Evolutionary conservation across 2,329 filamentous ascomycete species (phyloP), one percentile per base, ranked within the genome.

Genomic region (Ophiocordyceps camponoti-saundersi): DNA sequence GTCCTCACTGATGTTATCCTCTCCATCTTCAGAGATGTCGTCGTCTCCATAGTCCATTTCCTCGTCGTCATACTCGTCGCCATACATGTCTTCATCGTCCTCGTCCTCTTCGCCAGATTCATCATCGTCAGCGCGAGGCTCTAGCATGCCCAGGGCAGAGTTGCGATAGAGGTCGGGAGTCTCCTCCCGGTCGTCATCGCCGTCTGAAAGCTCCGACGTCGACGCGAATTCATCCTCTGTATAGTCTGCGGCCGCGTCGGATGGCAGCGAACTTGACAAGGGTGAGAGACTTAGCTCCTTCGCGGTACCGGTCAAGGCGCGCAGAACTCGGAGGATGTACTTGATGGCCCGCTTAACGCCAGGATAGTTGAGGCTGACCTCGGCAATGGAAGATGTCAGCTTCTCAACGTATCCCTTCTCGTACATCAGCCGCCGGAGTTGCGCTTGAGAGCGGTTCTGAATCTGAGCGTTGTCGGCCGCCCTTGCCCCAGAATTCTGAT

Each of bases 91-190:
- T 54, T 90, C 85, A 48, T 89, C 84, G 44, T 88, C 87, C 50
- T 65, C 80, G 48, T 85, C 79, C 49, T 81, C 82, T 16, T 80
- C 80, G 30, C 86, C 84, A 32, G 85, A 87, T 45, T 86, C 88
- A 52, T 90, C 86, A 50, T 85, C 82, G 50, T 88, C 82, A 48
- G 83, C 78, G 45, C 81, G 78, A 53, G 85, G 82, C 61, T 96
- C 92, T 46, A 95, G 80, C 80, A 96, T 93, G 45, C 92, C 90
- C 21, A 98, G 71, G 1, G 93, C 87, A 2, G 92, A 96, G 62
- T 96, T 95, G 46, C 93, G 84, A 68, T 95, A 96, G 20, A 98
- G 73, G 65, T 98, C 92, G 29, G 93, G 92, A 6, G 93, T 98
- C 61, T 96, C 92, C 62, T 95, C 88, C 42, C 88, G 81, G 48